Evolutionary conservation across 352 stramenopile species (phyloP).

Genomic region (Blastocystis hominis): DNA sequence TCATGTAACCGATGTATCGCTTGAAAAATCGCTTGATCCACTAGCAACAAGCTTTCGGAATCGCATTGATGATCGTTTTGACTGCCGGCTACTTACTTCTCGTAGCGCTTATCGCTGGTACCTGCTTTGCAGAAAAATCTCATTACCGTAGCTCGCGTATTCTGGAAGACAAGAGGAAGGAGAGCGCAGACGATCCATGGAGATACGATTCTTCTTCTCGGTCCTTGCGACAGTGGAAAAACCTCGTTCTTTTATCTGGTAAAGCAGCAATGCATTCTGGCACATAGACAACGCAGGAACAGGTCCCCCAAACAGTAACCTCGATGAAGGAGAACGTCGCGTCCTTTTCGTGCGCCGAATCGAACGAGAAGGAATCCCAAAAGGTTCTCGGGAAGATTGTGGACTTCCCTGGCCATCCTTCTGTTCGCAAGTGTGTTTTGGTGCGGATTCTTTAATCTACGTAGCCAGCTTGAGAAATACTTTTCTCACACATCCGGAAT

Average conservation of each 20-base stretch:
- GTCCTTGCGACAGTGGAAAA: neutral
- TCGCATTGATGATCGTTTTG: neutral
- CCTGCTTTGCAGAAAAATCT: neutral
- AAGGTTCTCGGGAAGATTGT: neutral
- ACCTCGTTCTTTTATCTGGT: neutral
- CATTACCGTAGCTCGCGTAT: neutral
- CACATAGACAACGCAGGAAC: neutral
- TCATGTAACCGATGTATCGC: slow-evolving; percentile 2
- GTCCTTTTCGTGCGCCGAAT: neutral
- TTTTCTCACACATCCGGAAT: neutral
- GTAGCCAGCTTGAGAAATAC: neutral
- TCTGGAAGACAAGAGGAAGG: neutral
- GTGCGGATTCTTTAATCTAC: neutral
- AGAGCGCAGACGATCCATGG: slow-evolving; percentile 1
- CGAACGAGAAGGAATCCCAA: neutral
- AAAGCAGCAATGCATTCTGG: too few species aligned
- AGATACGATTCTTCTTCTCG: neutral
- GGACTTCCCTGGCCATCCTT: neutral
- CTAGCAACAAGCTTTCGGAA: slow-evolving; percentile 2
- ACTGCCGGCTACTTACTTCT: neutral
- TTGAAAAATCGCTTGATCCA: neutral
- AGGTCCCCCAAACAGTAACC: neutral
- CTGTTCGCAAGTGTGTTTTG: neutral
- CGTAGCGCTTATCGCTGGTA: neutral
- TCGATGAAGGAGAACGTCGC: neutral